These are phyloP conservation scores for Panicum virgatum DNA, from an alignment of 202 grass and related monocot species.

Conservation along the genomic window DNA sequence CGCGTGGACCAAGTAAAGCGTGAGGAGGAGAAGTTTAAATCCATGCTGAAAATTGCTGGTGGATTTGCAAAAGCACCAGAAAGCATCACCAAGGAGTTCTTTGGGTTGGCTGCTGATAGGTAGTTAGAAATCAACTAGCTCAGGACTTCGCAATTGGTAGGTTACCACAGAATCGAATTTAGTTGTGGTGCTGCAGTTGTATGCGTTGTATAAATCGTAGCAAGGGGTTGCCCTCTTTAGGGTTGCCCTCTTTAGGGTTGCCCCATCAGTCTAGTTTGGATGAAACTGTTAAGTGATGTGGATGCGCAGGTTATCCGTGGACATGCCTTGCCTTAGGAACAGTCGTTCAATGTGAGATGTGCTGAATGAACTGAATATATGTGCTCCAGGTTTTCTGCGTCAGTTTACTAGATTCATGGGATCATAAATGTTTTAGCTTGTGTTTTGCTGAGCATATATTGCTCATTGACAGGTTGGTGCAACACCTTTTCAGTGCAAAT, in stretches of 20 bases:
- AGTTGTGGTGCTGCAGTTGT: constrained; percentile 25
- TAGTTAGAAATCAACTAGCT: constrained; percentile 31
- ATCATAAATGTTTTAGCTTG: not conserved
- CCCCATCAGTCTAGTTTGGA: constrained; percentile 23
- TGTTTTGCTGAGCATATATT: not conserved
- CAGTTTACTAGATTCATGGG: not conserved
- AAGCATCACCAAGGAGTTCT: constrained; percentile 44
- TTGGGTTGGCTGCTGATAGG: constrained; percentile 36
- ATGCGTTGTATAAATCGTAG: constrained; percentile 33
- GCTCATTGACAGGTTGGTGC: not conserved
- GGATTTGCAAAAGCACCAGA: constrained; percentile 55
- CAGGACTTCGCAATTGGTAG: not conserved
- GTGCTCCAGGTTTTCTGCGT: not conserved
- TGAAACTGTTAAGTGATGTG: not conserved
- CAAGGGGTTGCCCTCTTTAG: not conserved
- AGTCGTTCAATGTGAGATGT: constrained; percentile 4
- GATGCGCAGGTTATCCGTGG: not conserved
- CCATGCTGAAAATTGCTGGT: constrained; percentile 66
- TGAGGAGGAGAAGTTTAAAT: constrained; percentile 68
- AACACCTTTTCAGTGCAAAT: not conserved
- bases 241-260: too few relatives aligned
- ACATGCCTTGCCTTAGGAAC: constrained; percentile 25
- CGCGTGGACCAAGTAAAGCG: constrained; percentile 64
- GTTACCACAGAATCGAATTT: constrained; percentile 8
- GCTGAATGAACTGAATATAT: not conserved